Evolutionary conservation across 805 yeast genomes (phyloP).

Genomic region (Maudiozyma turicensis): DNA sequence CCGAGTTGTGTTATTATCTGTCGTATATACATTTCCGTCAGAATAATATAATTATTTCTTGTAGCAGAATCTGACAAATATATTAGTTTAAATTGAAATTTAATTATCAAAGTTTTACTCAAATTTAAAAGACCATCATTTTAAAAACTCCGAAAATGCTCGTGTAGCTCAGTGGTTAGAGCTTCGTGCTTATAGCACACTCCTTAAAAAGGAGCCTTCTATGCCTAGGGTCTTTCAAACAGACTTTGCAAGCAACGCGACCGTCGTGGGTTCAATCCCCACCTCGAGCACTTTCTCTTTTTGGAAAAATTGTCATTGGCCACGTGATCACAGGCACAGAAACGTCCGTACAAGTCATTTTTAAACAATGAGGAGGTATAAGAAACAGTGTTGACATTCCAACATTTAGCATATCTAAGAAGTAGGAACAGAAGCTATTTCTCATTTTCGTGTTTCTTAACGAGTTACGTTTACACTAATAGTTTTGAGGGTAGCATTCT

Average conservation of each 20-base stretch:
- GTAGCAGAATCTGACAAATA: too few species aligned
- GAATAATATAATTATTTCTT: too few species aligned
- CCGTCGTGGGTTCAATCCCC: slow-evolving; percentile 77
- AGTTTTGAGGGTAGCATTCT: too few species aligned
- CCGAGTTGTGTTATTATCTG: too few species aligned
- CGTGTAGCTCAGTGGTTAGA: slow-evolving; percentile 73
- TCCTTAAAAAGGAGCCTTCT: slow-evolving; percentile 22
- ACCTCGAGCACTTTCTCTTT: slow-evolving; percentile 43
- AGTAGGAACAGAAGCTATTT: too few species aligned
- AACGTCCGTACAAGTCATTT: background rate
- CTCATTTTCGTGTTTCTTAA: too few species aligned
- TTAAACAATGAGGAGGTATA: too few species aligned
- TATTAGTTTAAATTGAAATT: too few species aligned
- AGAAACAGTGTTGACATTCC: too few species aligned
- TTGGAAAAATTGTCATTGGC: slow-evolving; percentile 1
- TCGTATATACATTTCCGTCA: too few species aligned
- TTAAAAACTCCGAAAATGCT: slow-evolving; percentile 31
- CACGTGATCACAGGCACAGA: background rate
- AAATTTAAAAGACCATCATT: background rate
- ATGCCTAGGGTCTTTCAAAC: slow-evolving; percentile 18
- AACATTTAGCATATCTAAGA: too few species aligned
- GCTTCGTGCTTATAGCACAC: slow-evolving; percentile 68
- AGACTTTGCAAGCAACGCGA: slow-evolving; percentile 50
- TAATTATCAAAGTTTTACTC: background rate
- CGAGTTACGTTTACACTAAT: too few species aligned